A percentile compares a stretch with the other conserved stretches of the same genome.
Evolutionary conservation across 108 stramenopile species (phyloP).

Genomic region (Nitzschia inconspicua): DNA sequence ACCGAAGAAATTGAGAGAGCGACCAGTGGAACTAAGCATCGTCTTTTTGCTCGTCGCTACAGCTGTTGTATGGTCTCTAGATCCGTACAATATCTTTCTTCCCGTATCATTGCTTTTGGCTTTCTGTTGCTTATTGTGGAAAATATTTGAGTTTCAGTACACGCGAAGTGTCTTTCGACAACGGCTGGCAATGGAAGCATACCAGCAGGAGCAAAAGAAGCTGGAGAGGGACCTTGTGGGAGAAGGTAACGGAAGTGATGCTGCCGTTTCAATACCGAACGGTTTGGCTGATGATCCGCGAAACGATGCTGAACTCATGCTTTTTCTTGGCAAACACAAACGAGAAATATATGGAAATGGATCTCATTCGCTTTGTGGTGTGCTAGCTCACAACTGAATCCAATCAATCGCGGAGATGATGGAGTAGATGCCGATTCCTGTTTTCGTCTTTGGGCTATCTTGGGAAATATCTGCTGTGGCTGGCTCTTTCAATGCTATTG

Average conservation of each 20-base stretch:
- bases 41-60: slow-evolving; percentile 43
- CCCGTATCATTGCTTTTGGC: slow-evolving; percentile 24
- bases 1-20: slow-evolving; percentile 44
- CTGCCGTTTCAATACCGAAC: not conserved
- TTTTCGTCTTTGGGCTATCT: too few species aligned
- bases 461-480: slow-evolving; percentile 35
- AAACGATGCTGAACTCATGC: slow-evolving; percentile 8
- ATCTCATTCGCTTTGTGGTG: slow-evolving; percentile 63
- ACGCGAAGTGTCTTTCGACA: not conserved
- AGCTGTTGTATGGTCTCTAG: slow-evolving; percentile 48
- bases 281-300: slow-evolving; percentile 2
- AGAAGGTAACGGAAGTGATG: slow-evolving; percentile 30
- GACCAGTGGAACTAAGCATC: slow-evolving; percentile 43
- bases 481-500: slow-evolving; percentile 41
- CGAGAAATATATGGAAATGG: slow-evolving; percentile 9
- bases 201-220: slow-evolving; percentile 43
- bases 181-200: slow-evolving; percentile 35
- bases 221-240: slow-evolving; percentile 59
- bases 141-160: not conserved
- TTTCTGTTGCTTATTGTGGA: not conserved
- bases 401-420: too few species aligned
- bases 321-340: slow-evolving; percentile 22
- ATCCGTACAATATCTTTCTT: slow-evolving; percentile 43
- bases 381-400: too few species aligned
- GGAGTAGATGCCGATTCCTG: too few species aligned